phyloP scores from a whole-genome alignment of 192 early-diverging fungal genomes.

The Entomortierella beljakovae region DNA sequence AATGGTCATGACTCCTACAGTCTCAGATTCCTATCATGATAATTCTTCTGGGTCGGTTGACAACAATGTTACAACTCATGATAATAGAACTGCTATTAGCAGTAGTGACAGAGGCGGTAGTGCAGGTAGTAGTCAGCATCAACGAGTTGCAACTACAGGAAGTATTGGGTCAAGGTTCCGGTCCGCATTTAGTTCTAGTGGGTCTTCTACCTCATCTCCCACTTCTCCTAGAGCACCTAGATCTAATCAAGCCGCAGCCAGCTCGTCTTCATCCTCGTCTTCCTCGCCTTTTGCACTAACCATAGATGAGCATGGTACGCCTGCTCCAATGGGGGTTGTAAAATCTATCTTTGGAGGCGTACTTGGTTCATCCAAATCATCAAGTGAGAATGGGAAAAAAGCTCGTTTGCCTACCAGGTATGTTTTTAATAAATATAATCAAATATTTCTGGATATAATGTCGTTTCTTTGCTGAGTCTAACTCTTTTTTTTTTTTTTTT shows the following conservation, averaged over 20 bases:
- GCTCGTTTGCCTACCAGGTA: slow-evolving; percentile 68
- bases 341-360: slow-evolving; percentile 72
- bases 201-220: slow-evolving; percentile 14
- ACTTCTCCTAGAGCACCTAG: not conserved
- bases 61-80: no score
- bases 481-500: slow-evolving; percentile 58
- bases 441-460: no score
- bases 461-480: no score
- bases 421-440: slow-evolving; percentile 13
- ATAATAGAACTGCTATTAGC: not conserved
- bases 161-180: slow-evolving; percentile 44
- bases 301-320: slow-evolving; percentile 29
- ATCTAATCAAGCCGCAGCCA: not conserved
- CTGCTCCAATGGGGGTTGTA: slow-evolving; percentile 53
- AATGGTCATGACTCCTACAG: slow-evolving; percentile 45
- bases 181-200: slow-evolving; percentile 18
- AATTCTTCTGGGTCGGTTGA: not conserved
- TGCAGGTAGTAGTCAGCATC: not conserved
- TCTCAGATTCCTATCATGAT: slow-evolving; percentile 17
- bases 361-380: slow-evolving; percentile 57
- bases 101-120: not conserved
- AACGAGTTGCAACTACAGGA: not conserved
- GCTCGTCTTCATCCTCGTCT: not conserved
- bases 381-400: slow-evolving; percentile 63
- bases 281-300: slow-evolving; percentile 14